These are phyloP conservation scores for Gaertneriomyces semiglobifer DNA, from an alignment of 192 early-diverging fungal species.

Conservation along the genomic window DNA sequence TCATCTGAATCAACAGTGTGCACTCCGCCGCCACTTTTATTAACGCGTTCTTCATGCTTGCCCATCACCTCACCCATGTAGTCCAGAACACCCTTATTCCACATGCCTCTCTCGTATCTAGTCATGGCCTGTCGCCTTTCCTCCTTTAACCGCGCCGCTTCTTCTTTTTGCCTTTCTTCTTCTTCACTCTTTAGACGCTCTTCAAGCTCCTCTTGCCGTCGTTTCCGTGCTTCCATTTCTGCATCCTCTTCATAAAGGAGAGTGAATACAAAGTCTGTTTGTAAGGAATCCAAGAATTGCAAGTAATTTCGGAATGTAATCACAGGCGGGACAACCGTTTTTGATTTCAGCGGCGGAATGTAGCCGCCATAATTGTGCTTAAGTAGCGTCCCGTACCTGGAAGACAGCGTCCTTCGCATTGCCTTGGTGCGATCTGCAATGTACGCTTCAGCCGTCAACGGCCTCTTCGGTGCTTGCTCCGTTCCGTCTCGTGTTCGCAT, in stretches of 20 bases:
- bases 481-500: conserved; percentile 30
- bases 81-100: conserved; percentile 50
- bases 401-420: conserved; percentile 46
- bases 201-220: conserved; percentile 33
- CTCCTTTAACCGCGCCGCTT: conserved; percentile 25
- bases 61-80: conserved; percentile 43
- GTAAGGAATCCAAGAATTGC: conserved; percentile 32
- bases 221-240: conserved; percentile 24
- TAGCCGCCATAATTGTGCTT: conserved; percentile 60
- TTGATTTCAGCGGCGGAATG: conserved; percentile 41
- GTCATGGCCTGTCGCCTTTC: conserved; percentile 35
- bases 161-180: conserved; percentile 36
- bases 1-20: not conserved
- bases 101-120: conserved; percentile 35
- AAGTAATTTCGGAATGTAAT: conserved; percentile 34
- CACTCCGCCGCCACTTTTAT: too few relatives aligned
- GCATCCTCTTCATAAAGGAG: conserved; percentile 43
- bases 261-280: conserved; percentile 43
- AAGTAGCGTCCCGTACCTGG: conserved; percentile 40
- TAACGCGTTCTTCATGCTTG: too few relatives aligned
- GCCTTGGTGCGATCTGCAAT: conserved; percentile 40
- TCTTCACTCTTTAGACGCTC: conserved; percentile 27
- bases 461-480: not conserved
- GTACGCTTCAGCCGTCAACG: conserved; percentile 41
- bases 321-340: conserved; percentile 1